phyloP scores from a whole-genome alignment of 106 monocot species.

The Ottelia alismoides region DNA sequence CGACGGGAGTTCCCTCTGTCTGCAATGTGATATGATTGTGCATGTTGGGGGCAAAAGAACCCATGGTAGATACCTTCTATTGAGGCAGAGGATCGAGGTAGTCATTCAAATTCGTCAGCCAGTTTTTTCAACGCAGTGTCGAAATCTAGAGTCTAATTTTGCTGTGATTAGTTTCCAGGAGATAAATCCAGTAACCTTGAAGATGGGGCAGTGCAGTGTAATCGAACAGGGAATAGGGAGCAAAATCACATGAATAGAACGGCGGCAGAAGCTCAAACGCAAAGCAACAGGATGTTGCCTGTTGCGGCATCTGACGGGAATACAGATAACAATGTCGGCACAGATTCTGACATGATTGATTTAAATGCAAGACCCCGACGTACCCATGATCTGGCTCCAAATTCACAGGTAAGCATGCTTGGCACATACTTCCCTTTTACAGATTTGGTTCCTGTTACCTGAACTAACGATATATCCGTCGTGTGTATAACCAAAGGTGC shows the following conservation, averaged over 20 bases:
- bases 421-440: no score
- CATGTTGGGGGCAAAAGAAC: no score
- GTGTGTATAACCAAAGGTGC: no score
- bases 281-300: conserved; percentile 3
- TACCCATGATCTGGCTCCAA: conserved; percentile 28
- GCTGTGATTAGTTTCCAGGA: conserved; percentile 42
- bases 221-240: conserved; percentile 30
- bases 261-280: conserved; percentile 13
- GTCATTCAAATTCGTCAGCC: no score
- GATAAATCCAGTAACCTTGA: conserved; percentile 39
- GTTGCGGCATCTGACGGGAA: conserved; percentile 19
- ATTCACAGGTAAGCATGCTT: background rate
- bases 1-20: no score
- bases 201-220: no score
- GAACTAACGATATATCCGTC: no score
- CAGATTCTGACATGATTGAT: conserved; percentile 59
- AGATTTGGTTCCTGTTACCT: no score
- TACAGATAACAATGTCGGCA: conserved; percentile 15
- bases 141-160: background rate
- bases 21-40: no score
- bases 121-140: no score
- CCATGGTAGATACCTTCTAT: no score
- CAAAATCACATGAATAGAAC: conserved; percentile 18
- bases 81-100: conserved; percentile 79
- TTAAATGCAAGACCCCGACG: no score